Conservation (phyloP, 116 monocot species). For the Dioscorea cayenensis region DNA sequence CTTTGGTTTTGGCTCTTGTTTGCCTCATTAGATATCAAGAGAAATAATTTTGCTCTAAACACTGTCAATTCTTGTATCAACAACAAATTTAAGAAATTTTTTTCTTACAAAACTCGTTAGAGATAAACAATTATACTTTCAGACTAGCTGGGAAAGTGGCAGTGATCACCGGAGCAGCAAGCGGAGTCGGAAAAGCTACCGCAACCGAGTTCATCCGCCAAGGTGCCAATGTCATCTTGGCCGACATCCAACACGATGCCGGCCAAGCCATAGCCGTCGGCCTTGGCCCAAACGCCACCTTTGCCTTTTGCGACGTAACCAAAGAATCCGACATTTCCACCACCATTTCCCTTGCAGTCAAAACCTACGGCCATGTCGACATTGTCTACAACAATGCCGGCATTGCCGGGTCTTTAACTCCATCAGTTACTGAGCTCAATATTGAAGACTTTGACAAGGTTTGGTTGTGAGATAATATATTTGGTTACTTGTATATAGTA, state of each 20-base stretch:
- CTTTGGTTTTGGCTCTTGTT: too few relatives aligned
- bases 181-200: constrained; percentile 27
- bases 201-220: constrained; percentile 21
- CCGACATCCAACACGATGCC: constrained; percentile 13
- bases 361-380: constrained; percentile 30
- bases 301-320: constrained; percentile 31
- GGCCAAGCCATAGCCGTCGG: constrained; percentile 12
- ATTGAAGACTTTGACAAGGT: constrained; percentile 28
- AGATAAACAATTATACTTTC: too few relatives aligned
- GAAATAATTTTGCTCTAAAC: too few relatives aligned
- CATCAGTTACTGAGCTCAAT: constrained; percentile 15
- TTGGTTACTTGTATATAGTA: too few relatives aligned
- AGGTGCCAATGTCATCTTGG: constrained; percentile 23
- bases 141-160: constrained; percentile 29
- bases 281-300: constrained; percentile 28
- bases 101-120: too few relatives aligned
- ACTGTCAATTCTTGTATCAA: too few relatives aligned
- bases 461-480: too few relatives aligned
- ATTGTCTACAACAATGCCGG: constrained; percentile 42
- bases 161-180: constrained; percentile 24
- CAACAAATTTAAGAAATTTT: too few relatives aligned
- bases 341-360: constrained; percentile 26
- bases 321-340: constrained; percentile 29
- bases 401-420: constrained; percentile 12
- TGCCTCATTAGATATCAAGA: too few relatives aligned